Percentiles rank a stretch among this genome's conserved stretches.
Evolutionary conservation across 208 protist genomes (phyloP).

Genomic region (Chromosphaera perkinsii): DNA sequence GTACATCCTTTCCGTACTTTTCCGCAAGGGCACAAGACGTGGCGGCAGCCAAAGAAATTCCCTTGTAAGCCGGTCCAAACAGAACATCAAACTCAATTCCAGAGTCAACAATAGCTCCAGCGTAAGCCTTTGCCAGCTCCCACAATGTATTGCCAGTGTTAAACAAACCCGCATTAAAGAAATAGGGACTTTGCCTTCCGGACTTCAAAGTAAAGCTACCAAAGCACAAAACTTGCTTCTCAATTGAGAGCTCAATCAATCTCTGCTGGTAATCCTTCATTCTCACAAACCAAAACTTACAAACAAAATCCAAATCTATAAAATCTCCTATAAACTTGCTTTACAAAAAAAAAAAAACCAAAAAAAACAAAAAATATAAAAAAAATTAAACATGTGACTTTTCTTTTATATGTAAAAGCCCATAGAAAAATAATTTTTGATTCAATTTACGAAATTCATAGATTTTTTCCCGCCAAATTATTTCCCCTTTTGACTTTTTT

Average conservation of each 20-base stretch:
- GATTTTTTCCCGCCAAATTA: too few species aligned
- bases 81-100: slow-evolving; percentile 46
- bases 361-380: too few species aligned
- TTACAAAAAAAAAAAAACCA: too few species aligned
- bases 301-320: too few species aligned
- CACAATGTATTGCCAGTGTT: slow-evolving; percentile 32
- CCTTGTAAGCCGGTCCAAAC: slow-evolving; percentile 55
- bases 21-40: slow-evolving; percentile 30
- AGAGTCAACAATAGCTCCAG: slow-evolving; percentile 36
- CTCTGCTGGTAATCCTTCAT: slow-evolving; percentile 38
- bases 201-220: slow-evolving; percentile 51
- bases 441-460: too few species aligned
- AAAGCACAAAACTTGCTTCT: slow-evolving; percentile 44
- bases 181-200: slow-evolving; percentile 45
- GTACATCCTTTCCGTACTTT: slow-evolving; percentile 35
- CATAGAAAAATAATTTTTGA: too few species aligned
- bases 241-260: slow-evolving; percentile 42
- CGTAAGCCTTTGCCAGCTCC: slow-evolving; percentile 38
- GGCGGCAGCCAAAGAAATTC: slow-evolving; percentile 43
- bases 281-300: too few species aligned
- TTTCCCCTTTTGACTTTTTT: too few species aligned
- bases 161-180: slow-evolving; percentile 58
- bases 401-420: too few species aligned
- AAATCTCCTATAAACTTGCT: too few species aligned
- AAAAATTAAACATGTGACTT: too few species aligned